Percentiles rank a stretch among this genome's conserved stretches.
These are phyloP conservation scores for Viridothelium virens DNA, from an alignment of 495 filamentous ascomycete genomes.

Conservation along the genomic window DNA sequence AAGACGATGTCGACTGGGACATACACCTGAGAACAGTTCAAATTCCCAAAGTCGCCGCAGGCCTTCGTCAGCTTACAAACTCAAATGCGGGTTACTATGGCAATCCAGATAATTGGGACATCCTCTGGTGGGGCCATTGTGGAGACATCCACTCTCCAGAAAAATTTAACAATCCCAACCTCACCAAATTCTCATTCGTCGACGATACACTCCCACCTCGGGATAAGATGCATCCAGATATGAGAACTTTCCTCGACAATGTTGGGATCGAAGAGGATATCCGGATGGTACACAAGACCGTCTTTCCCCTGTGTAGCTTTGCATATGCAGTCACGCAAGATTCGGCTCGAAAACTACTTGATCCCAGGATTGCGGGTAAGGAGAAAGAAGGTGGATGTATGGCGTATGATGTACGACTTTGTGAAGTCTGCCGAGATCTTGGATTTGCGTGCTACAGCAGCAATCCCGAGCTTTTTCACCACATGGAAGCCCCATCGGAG, in stretches of 20 bases:
- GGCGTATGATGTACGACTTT: constrained; percentile 32
- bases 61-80: constrained; percentile 24
- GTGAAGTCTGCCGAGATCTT: constrained; percentile 31
- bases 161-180: constrained; percentile 15
- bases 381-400: constrained; percentile 21
- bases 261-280: constrained; percentile 25
- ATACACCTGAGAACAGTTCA: constrained; percentile 33
- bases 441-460: constrained; percentile 27
- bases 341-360: constrained; percentile 24
- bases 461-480: constrained; percentile 34
- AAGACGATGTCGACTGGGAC: constrained; percentile 46
- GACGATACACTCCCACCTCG: constrained; percentile 26
- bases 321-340: constrained; percentile 39
- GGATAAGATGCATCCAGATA: constrained; percentile 21
- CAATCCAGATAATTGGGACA: constrained; percentile 31
- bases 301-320: constrained; percentile 41
- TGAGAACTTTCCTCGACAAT: constrained; percentile 18
- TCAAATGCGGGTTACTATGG: constrained; percentile 29
- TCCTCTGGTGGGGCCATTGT: constrained; percentile 41
- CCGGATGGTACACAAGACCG: constrained; percentile 36
- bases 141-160: constrained; percentile 30
- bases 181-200: constrained; percentile 18
- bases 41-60: constrained; percentile 29
- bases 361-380: constrained; percentile 14
- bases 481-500: constrained; percentile 24